A percentile compares a stretch with the other conserved stretches of the same genome.
phyloP scores from a whole-genome alignment of 176 grass and related monocot species.

The Bonia amplexicaulis region DNA sequence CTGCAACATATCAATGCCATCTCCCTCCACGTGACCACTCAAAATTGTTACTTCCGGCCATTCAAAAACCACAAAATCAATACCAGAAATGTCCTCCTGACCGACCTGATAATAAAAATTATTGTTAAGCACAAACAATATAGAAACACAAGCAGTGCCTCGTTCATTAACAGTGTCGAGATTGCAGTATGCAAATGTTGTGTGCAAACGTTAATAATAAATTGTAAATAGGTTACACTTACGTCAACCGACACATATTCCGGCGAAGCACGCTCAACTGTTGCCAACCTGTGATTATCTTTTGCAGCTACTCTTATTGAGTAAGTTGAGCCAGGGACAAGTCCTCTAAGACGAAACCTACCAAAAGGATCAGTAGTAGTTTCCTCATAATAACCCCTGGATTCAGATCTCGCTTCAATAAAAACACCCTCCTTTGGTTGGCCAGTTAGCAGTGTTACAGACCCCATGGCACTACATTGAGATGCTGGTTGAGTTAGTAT shows the following conservation, averaged over 20 bases:
- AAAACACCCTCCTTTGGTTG: constrained; percentile 85
- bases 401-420: constrained; percentile 90
- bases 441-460: constrained; percentile 77
- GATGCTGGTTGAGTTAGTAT: constrained; percentile 25
- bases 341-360: constrained; percentile 86
- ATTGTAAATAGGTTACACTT: constrained; percentile 28
- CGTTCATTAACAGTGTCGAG: background rate
- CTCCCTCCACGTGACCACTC: constrained; percentile 76
- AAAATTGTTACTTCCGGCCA: constrained; percentile 67
- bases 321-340: constrained; percentile 83
- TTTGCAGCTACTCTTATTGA: constrained; percentile 74
- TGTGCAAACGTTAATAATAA: constrained; percentile 11
- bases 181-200: constrained; percentile 10
- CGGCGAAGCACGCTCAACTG: constrained; percentile 85
- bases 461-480: constrained; percentile 79
- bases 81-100: constrained; percentile 59
- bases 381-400: constrained; percentile 90
- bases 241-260: constrained; percentile 60
- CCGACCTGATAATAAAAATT: constrained; percentile 56
- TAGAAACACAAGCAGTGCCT: constrained; percentile 6
- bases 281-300: constrained; percentile 41
- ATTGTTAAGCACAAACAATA: constrained; percentile 18
- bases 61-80: constrained; percentile 94
- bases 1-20: constrained; percentile 46
- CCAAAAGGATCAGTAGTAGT: constrained; percentile 76